Percentiles rank a stretch among this genome's conserved stretches.
Conservation (phyloP, 2,329 filamentous ascomycete genomes). For the Exophiala phaeomuriformis region DNA sequence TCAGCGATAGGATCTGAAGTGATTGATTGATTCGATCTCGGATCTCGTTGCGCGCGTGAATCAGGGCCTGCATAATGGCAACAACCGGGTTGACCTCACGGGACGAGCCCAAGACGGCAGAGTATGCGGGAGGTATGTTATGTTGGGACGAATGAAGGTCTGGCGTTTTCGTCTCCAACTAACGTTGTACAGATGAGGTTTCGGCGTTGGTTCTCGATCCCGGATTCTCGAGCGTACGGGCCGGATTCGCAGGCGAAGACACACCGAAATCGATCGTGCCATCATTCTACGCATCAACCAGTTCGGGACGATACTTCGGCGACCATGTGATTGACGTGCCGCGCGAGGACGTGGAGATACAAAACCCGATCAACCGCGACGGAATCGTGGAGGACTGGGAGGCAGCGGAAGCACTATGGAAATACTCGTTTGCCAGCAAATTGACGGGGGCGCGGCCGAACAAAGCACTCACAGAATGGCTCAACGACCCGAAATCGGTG, state of each 20-base stretch:
- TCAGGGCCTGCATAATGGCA: constrained; percentile 9
- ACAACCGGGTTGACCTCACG: constrained; percentile 19
- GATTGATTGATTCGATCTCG: background rate
- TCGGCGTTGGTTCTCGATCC: constrained; percentile 94
- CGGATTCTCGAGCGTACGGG: constrained; percentile 82
- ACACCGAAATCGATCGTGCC: constrained; percentile 88
- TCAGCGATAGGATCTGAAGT: too few species aligned
- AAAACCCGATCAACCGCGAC: constrained; percentile 85
- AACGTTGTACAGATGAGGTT: constrained; percentile 67
- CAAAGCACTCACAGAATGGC: constrained; percentile 65
- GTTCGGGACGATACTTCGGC: constrained; percentile 63
- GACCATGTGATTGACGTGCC: constrained; percentile 83
- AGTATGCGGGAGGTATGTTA: constrained; percentile 44
- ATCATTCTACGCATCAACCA: constrained; percentile 69
- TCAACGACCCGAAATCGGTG: constrained; percentile 56
- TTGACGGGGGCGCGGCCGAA: constrained; percentile 69
- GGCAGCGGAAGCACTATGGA: constrained; percentile 79
- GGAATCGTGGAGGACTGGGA: constrained; percentile 97
- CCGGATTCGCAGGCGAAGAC: constrained; percentile 96
- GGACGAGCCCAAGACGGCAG: constrained; percentile 38
- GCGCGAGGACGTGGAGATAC: constrained; percentile 67
- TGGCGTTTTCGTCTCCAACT: constrained; percentile 54
- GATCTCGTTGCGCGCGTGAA: background rate
- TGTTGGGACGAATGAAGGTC: constrained; percentile 71
- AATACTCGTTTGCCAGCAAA: constrained; percentile 81